Evolutionary conservation across 1,284 basidiomycete species (phyloP).

Genomic region (Phenoliferia sp.): DNA sequence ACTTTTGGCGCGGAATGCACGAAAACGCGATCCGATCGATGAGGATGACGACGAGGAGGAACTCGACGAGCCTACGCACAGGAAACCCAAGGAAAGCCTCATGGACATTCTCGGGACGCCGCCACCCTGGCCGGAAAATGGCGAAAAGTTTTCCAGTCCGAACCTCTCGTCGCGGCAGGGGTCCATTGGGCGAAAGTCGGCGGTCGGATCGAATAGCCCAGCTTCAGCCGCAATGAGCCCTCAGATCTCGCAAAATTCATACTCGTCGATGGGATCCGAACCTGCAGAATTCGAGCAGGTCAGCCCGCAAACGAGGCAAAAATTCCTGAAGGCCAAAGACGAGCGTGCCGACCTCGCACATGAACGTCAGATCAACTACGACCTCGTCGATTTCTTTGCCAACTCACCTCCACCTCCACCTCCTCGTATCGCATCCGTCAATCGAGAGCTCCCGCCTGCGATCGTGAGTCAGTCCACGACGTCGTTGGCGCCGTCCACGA

Average conservation of each 20-base stretch:
- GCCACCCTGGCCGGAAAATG: slow-evolving; percentile 6
- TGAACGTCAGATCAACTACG: slow-evolving; percentile 28
- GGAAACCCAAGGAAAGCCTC: slow-evolving; percentile 7
- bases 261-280: background rate
- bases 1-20: slow-evolving; percentile 7
- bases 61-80: background rate
- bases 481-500: background rate
- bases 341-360: slow-evolving; percentile 19
- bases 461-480: background rate
- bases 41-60: slow-evolving; percentile 39
- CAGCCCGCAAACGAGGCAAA: slow-evolving; percentile 1
- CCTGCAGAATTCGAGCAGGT: background rate
- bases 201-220: background rate
- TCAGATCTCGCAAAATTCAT: slow-evolving; percentile 6
- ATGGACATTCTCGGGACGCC: slow-evolving; percentile 13
- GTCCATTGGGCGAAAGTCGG: background rate
- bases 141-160: no score
- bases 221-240: slow-evolving; percentile 9
- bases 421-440: background rate
- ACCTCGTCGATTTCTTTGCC: slow-evolving; percentile 23
- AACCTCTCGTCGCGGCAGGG: background rate
- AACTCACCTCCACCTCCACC: slow-evolving; percentile 4
- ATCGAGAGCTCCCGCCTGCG: background rate
- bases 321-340: slow-evolving; percentile 21
- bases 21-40: slow-evolving; percentile 32